Percentiles rank a stretch among this genome's conserved stretches.
phyloP scores from a whole-genome alignment of 352 stramenopile species.

The Phytophthora pseudosyringae region DNA sequence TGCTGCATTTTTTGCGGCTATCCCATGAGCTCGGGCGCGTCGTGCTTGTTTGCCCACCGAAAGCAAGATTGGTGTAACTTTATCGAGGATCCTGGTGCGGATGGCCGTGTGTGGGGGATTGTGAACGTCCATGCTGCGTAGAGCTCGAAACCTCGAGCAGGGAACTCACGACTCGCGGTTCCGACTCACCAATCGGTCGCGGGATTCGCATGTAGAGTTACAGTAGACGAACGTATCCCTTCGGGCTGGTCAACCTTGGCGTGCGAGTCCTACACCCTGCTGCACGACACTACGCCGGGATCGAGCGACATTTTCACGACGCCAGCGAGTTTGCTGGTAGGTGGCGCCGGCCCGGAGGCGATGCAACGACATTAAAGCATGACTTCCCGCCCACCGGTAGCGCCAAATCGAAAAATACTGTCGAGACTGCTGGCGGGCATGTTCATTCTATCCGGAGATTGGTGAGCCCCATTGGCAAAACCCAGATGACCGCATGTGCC shows the following conservation, averaged over 20 bases:
- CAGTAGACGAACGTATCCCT: neutral
- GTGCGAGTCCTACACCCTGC: constrained; percentile 9
- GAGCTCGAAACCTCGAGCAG: constrained; percentile 12
- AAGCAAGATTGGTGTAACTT: constrained; percentile 9
- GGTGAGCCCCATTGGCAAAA: constrained; percentile 10
- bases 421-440: neutral
- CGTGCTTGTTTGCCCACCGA: constrained; percentile 24
- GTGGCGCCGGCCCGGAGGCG: neutral
- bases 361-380: constrained; percentile 13
- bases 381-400: constrained; percentile 2
- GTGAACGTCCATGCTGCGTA: constrained; percentile 14
- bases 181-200: constrained; percentile 16
- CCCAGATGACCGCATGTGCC: constrained; percentile 2
- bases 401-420: constrained; percentile 36
- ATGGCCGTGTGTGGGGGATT: neutral
- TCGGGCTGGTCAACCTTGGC: neutral
- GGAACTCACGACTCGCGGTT: constrained; percentile 1
- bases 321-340: neutral
- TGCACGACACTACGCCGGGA: constrained; percentile 11
- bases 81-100: neutral
- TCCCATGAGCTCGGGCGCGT: constrained; percentile 1
- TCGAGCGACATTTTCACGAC: constrained; percentile 20
- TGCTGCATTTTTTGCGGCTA: constrained; percentile 11
- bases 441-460: too few species aligned
- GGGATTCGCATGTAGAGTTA: constrained; percentile 26